phyloP scores from a whole-genome alignment of 2,329 filamentous ascomycete genomes.

The Ceratocystiopsis brevicomis region DNA sequence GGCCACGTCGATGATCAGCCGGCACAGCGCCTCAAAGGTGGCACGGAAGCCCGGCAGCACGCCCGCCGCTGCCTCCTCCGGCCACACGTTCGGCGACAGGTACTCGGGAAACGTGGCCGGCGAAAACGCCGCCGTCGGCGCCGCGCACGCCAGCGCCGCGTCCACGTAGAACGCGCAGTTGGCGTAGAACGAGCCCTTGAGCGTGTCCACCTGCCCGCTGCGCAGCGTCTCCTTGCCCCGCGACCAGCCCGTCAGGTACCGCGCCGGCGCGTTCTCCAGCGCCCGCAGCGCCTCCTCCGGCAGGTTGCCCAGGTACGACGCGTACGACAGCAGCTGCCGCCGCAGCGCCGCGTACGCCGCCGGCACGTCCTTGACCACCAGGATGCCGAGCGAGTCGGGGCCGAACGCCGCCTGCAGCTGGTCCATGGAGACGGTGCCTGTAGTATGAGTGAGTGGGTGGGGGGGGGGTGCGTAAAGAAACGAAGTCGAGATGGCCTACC shows the following conservation, averaged over 20 bases:
- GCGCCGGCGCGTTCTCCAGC: slow-evolving; percentile 39
- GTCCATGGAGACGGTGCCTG: slow-evolving; percentile 50
- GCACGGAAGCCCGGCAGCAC: slow-evolving; percentile 57
- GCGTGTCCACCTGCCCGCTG: slow-evolving; percentile 57
- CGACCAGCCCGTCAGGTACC: slow-evolving; percentile 58
- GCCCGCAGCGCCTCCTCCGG: slow-evolving; percentile 46
- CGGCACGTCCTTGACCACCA: slow-evolving; percentile 78
- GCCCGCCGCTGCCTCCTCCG: slow-evolving; percentile 25
- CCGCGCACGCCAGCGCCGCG: slow-evolving; percentile 38
- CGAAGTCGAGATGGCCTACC: slow-evolving; percentile 1
- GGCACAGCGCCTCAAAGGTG: slow-evolving; percentile 58
- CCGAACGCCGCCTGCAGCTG: slow-evolving; percentile 68
- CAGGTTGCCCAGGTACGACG: slow-evolving; percentile 75
- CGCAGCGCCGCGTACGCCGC: slow-evolving; percentile 52
- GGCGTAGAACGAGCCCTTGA: slow-evolving; percentile 71
- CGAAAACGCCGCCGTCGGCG: slow-evolving; percentile 38
- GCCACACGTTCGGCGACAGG: slow-evolving; percentile 81
- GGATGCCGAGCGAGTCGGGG: slow-evolving; percentile 73
- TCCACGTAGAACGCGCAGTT: slow-evolving; percentile 66
- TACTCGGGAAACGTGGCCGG: slow-evolving; percentile 63
- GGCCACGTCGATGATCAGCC: slow-evolving; percentile 73
- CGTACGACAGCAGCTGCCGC: slow-evolving; percentile 59
- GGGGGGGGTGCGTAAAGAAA: no score
- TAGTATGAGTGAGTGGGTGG: background rate
- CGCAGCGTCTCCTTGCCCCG: slow-evolving; percentile 66